Base-by-base conservation (phyloP, 306 rosid species). In the Ochetophila trinervis region DNA sequence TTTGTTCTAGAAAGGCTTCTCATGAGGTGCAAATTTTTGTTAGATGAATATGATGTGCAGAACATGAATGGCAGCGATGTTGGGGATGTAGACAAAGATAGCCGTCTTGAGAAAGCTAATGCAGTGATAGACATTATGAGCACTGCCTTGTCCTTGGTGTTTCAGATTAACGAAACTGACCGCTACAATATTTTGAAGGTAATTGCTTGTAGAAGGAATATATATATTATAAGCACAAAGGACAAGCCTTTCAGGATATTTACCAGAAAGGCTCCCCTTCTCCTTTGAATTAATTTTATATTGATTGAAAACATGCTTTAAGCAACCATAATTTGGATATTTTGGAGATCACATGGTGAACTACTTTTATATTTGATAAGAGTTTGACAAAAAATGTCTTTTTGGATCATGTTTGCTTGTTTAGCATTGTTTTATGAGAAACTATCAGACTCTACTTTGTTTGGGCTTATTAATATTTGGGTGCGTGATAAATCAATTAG, bases 71-170 rank as follows among this genome's bases (percentile, higher is more conserved):
- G 73, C 79, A 70, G 68, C 76, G 88, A 73, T 72, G 54, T 59
- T 54, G 80, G 77, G 73, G 61, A 57, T 67, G 83, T 66, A 70
- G 68, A 74, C 71, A 80, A 74, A 47, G 87, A 83, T 75, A 80
- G 80, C 78, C 90, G 87, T 71, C 96, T 94, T 23, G 95, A 86
- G 82, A 90, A 90, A 81, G 96, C 99, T 77, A 84, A 82, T 86
- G 95, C 96, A 48, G 91, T 94, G 72, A 83, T 94, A 53, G 97
- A 90, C 88, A 80, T 88, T 64, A 94, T 94, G 99, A 81, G 96
- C 84, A 82, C 85, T 74, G 88, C 95, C 71, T 79, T 93, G 83
- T 79, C 73, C 74, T 73, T 94, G 95, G 91, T 88, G 66, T 80
- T 36, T 73, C 98, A 84, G 84, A 86, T 85, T 52, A 90, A 86